phyloP scores from a whole-genome alignment of 345 rosid species.

The Populus simonii region DNA sequence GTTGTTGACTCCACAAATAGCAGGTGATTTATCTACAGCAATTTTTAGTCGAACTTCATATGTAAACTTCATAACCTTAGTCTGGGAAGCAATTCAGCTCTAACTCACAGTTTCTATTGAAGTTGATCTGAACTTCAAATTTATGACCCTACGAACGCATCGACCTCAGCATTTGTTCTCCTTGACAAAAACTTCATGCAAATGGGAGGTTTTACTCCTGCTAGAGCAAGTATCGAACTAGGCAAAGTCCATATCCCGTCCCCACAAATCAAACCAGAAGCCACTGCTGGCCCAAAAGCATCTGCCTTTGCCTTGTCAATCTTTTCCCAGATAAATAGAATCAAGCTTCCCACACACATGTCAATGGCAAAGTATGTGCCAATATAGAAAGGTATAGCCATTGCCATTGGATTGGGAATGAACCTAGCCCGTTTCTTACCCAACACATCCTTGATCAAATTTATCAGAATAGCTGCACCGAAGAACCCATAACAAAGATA shows the following conservation, averaged over 20 bases:
- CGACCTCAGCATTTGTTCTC: constrained; percentile 5
- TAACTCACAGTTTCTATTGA: background rate
- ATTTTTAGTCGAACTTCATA: background rate
- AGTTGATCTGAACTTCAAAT: background rate
- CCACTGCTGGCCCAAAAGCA: constrained; percentile 28
- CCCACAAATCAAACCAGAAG: constrained; percentile 38
- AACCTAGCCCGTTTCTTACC: constrained; percentile 11
- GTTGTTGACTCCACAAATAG: background rate
- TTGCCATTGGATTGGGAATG: constrained; percentile 44
- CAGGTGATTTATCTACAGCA: background rate
- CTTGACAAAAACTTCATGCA: constrained; percentile 42
- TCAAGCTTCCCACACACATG: constrained; percentile 39
- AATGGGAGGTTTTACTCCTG: constrained; percentile 37
- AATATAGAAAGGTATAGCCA: constrained; percentile 42
- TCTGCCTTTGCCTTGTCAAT: constrained; percentile 27
- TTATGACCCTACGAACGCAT: background rate
- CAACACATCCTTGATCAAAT: constrained; percentile 21
- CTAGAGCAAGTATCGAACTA: constrained; percentile 29
- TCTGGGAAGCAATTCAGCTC: background rate
- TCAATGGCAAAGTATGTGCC: constrained; percentile 46
- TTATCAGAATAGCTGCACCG: constrained; percentile 24
- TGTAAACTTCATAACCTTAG: background rate
- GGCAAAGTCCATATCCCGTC: background rate
- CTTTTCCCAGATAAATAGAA: constrained; percentile 34
- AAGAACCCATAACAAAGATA: constrained; percentile 43